A percentile compares a stretch with the other conserved stretches of the same genome.
Conservation (phyloP, 495 filamentous ascomycete species). For the Penicillium parvum region DNA sequence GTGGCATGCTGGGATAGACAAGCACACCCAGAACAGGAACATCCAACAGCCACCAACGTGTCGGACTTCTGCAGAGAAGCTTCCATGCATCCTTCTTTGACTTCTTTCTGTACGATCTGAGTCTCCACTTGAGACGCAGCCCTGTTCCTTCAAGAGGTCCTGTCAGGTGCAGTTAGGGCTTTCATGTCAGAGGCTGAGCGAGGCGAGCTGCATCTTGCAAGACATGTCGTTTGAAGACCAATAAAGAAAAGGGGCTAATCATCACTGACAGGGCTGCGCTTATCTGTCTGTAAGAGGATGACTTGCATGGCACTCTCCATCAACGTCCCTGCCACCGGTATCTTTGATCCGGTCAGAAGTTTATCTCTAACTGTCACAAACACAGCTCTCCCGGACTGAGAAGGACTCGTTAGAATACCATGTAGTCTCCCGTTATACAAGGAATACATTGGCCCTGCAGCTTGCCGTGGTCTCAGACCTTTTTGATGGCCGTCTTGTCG, state of each 20-base stretch:
- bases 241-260: background rate
- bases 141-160: slow-evolving; percentile 11
- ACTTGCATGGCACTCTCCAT: background rate
- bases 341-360: slow-evolving; percentile 21
- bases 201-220: background rate
- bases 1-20: slow-evolving; percentile 9
- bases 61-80: slow-evolving; percentile 35
- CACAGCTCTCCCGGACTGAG: background rate
- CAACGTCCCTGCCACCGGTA: too few species aligned
- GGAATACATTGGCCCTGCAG: slow-evolving; percentile 29
- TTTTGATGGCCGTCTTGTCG: slow-evolving; percentile 27
- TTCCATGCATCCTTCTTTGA: slow-evolving; percentile 38
- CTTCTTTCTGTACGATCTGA: background rate
- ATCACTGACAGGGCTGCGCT: too few species aligned
- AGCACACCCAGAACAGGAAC: slow-evolving; percentile 2
- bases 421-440: slow-evolving; percentile 32
- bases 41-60: slow-evolving; percentile 20
- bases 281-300: slow-evolving; percentile 6
- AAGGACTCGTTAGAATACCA: slow-evolving; percentile 20
- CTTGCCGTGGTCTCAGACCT: slow-evolving; percentile 38
- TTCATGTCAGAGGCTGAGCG: background rate
- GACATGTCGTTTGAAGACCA: background rate
- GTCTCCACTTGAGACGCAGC: slow-evolving; percentile 5
- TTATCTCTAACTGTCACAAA: slow-evolving; percentile 11
- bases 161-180: background rate